phyloP scores from a whole-genome alignment of 1,284 basidiomycete genomes.

The Boletus austroedulis region DNA sequence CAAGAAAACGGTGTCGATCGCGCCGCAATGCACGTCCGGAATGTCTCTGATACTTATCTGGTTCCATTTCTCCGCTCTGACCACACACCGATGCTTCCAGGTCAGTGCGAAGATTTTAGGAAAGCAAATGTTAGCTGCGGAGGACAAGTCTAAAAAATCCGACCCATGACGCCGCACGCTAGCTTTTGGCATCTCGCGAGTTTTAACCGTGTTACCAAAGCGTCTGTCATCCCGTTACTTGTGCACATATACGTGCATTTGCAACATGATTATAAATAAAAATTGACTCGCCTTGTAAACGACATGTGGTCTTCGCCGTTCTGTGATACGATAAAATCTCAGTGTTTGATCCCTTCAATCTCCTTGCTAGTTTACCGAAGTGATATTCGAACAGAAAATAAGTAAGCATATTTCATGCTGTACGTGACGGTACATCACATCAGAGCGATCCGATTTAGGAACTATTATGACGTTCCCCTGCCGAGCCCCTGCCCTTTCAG shows the following conservation, averaged over 20 bases:
- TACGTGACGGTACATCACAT: constrained; percentile 27
- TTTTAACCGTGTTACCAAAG: constrained; percentile 6
- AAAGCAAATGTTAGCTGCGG: constrained; percentile 50
- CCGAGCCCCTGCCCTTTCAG: constrained; percentile 27
- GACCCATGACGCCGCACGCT: constrained; percentile 24
- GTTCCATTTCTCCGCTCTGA: constrained; percentile 15
- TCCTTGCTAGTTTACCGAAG: constrained; percentile 29
- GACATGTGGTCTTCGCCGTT: constrained; percentile 10
- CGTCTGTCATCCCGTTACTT: constrained; percentile 21
- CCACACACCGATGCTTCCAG: constrained; percentile 38
- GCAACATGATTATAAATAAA: constrained; percentile 14
- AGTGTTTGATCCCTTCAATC: constrained; percentile 34
- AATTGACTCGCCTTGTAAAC: constrained; percentile 10
- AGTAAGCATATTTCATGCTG: constrained; percentile 10
- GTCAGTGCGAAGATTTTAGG: constrained; percentile 79
- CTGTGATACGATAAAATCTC: constrained; percentile 13
- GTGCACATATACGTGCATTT: constrained; percentile 5
- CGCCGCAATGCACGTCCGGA: constrained; percentile 82
- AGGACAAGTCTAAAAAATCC: constrained; percentile 31
- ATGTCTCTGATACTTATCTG: constrained; percentile 48
- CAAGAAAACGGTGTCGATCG: constrained; percentile 79
- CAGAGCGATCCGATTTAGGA: constrained; percentile 21
- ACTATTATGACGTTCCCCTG: constrained; percentile 24
- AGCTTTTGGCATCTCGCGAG: constrained; percentile 3
- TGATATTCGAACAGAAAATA: constrained; percentile 22